Conservation (phyloP, 1,139 yeast species). For the Hansenula anomala region DNA sequence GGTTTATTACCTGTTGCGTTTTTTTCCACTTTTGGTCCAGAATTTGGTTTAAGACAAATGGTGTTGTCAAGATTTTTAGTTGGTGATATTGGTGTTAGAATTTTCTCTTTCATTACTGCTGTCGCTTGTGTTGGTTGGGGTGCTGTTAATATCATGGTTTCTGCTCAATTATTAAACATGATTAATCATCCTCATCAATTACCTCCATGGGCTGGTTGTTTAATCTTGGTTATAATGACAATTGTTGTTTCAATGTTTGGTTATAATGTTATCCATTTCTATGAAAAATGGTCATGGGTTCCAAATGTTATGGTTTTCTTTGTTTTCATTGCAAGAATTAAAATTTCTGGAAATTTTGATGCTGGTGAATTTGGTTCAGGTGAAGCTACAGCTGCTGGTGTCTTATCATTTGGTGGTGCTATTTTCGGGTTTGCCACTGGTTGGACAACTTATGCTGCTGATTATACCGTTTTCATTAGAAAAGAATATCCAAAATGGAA, state of each 20-base stretch:
- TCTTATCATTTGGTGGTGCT: constrained; percentile 81
- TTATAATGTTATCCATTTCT: constrained; percentile 72
- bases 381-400: constrained; percentile 63
- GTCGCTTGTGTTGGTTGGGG: constrained; percentile 96
- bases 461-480: constrained; percentile 84
- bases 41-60: constrained; percentile 87
- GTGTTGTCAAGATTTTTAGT: constrained; percentile 70
- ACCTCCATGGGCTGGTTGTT: constrained; percentile 91
- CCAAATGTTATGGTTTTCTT: constrained; percentile 72
- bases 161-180: constrained; percentile 79
- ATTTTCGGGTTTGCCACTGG: constrained; percentile 91
- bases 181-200: constrained; percentile 54
- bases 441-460: constrained; percentile 92
- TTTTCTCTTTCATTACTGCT: constrained; percentile 73
- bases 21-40: constrained; percentile 80
- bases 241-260: constrained; percentile 81
- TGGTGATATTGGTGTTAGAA: constrained; percentile 71
- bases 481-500: constrained; percentile 51
- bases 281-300: constrained; percentile 87
- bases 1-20: constrained; percentile 81
- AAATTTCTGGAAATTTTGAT: constrained; percentile 57
- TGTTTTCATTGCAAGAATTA: constrained; percentile 73
- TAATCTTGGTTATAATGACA: constrained; percentile 66
- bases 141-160: constrained; percentile 85
- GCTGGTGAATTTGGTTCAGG: constrained; percentile 40